Percentiles rank a stretch among this genome's conserved stretches.
Evolutionary conservation across 2,329 filamentous ascomycete species (phyloP).

Genomic region (Lasiodiplodia theobromae): DNA sequence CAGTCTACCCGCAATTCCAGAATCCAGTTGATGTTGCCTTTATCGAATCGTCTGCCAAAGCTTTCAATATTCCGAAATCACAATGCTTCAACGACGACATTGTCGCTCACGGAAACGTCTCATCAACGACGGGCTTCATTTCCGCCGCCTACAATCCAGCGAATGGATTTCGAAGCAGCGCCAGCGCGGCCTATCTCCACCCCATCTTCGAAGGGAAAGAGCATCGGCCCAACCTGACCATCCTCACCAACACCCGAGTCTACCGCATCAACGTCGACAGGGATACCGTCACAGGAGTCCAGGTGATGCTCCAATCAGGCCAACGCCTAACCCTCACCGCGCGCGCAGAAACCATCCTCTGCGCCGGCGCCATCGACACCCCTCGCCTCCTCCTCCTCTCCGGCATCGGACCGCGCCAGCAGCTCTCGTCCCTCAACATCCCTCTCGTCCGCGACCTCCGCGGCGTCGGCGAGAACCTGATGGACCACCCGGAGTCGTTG

Average conservation of each 20-base stretch:
- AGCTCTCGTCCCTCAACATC: conserved; percentile 56
- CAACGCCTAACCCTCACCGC: conserved; percentile 63
- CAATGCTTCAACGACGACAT: conserved; percentile 89
- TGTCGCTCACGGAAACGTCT: conserved; percentile 72
- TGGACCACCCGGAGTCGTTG: conserved; percentile 71
- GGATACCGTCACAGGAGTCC: conserved; percentile 75
- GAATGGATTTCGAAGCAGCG: conserved; percentile 81
- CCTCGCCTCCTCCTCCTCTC: conserved; percentile 68
- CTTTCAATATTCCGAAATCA: conserved; percentile 81
- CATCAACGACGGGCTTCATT: conserved; percentile 85
- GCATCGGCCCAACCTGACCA: conserved; percentile 80
- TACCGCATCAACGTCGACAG: conserved; percentile 77
- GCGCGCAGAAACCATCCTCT: conserved; percentile 79
- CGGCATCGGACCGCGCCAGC: conserved; percentile 57
- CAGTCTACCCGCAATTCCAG: conserved; percentile 81
- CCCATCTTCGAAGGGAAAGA: conserved; percentile 86
- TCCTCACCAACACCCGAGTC: conserved; percentile 89
- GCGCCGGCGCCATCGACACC: conserved; percentile 81
- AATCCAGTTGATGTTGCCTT: conserved; percentile 94
- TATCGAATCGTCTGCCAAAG: conserved; percentile 79
- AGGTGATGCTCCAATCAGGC: conserved; percentile 70
- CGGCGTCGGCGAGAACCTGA: conserved; percentile 69
- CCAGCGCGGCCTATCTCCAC: conserved; percentile 91
- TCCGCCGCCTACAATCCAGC: conserved; percentile 91
- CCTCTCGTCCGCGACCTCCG: conserved; percentile 65